Percentiles rank a stretch among this genome's conserved stretches.
These are phyloP conservation scores for Paracorniculantispora psalliotae DNA, from an alignment of 2,329 filamentous ascomycete genomes.

Conservation along the genomic window DNA sequence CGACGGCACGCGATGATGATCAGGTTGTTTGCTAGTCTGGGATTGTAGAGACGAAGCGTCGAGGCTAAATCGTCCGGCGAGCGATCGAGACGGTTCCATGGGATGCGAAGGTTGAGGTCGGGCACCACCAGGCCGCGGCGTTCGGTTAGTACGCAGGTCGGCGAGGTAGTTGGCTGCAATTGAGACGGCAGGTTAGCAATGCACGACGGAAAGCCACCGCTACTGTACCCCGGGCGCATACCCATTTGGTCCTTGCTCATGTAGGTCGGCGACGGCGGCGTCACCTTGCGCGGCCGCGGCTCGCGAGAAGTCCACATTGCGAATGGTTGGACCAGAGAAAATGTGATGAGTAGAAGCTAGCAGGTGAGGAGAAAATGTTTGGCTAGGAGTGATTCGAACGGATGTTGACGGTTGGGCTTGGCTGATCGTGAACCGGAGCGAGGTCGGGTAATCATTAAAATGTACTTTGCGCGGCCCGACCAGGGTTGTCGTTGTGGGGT, in stretches of 20 bases:
- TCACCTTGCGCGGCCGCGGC: conserved; percentile 46
- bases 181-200: conserved; percentile 16
- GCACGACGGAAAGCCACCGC: conserved; percentile 5
- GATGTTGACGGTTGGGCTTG: conserved; percentile 11
- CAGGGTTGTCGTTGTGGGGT: conserved; percentile 15
- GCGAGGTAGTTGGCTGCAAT: conserved; percentile 62
- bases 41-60: conserved; percentile 24
- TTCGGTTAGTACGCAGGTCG: conserved; percentile 63
- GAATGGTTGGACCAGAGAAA: conserved; percentile 23
- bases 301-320: conserved; percentile 29
- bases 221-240: conserved; percentile 28
- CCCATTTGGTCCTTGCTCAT: conserved; percentile 66
- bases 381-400: not conserved
- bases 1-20: conserved; percentile 24
- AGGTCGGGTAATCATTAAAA: conserved; percentile 10
- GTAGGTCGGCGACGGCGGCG: conserved; percentile 57
- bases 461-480: not conserved
- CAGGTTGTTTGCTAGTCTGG: conserved; percentile 19
- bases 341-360: conserved; percentile 8
- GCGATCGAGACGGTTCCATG: conserved; percentile 26
- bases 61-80: conserved; percentile 27
- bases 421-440: conserved; percentile 3
- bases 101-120: conserved; percentile 51
- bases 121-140: conserved; percentile 64
- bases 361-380: not conserved